A percentile compares a stretch with the other conserved stretches of the same genome.
phyloP scores from a whole-genome alignment of 2,329 filamentous ascomycete species.

The Celoporthe dispersa region DNA sequence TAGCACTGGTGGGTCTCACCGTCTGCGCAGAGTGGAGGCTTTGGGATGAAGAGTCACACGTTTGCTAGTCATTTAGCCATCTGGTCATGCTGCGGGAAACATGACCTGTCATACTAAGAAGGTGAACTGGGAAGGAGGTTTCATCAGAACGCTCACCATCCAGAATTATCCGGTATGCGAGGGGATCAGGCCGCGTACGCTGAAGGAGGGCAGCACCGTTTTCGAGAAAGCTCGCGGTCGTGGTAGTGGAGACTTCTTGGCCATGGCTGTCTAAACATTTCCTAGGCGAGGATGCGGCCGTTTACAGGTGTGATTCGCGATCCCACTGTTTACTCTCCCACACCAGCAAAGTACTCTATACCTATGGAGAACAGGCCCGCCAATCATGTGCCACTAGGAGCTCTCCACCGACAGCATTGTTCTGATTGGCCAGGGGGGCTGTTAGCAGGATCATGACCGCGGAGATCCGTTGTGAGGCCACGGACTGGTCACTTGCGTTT shows the following conservation, averaged over 20 bases:
- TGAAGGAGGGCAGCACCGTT: background rate
- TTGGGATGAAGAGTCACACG: background rate
- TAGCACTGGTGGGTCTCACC: background rate
- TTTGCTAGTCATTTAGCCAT: background rate
- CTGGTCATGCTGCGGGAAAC: background rate
- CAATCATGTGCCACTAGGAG: background rate
- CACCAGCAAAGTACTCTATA: background rate
- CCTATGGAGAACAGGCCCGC: background rate
- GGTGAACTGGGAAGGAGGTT: background rate
- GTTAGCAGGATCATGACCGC: background rate
- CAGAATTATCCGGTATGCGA: no score
- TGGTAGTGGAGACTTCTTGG: background rate
- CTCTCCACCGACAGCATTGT: background rate
- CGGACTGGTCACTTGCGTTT: no score
- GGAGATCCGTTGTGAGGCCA: background rate
- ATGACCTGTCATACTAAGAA: background rate
- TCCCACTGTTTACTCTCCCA: background rate
- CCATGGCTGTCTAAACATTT: background rate
- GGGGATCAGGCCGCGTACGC: no score
- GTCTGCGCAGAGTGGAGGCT: background rate
- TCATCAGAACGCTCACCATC: background rate
- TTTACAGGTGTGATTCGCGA: background rate
- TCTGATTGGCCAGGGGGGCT: background rate
- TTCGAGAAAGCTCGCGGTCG: background rate
- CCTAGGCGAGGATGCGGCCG: background rate